These are phyloP conservation scores for Phyllosticta citrichinensis DNA, from an alignment of 2,329 filamentous ascomycete genomes.

Conservation along the genomic window DNA sequence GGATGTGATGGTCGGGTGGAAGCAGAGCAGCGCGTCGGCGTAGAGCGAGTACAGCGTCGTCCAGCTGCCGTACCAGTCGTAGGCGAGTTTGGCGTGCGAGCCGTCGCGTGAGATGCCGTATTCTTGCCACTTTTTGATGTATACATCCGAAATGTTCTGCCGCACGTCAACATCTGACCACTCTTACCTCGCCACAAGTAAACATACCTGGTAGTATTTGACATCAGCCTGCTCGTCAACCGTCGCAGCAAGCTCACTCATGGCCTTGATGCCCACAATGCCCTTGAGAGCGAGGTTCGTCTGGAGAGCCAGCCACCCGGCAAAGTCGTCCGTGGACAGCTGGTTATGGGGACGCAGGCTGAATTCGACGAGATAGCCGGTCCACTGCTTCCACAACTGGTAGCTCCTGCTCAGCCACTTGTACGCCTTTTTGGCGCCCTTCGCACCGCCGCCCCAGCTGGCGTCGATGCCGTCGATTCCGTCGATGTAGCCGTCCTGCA, in stretches of 20 bases:
- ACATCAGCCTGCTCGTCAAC: constrained; percentile 49
- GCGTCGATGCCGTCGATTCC: constrained; percentile 51
- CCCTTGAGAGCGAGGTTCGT: constrained; percentile 78
- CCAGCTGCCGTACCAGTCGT: constrained; percentile 73
- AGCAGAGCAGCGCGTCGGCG: constrained; percentile 69
- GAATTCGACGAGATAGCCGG: constrained; percentile 65
- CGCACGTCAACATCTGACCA: constrained; percentile 5
- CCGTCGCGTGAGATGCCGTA: constrained; percentile 60
- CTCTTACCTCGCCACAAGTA: neutral
- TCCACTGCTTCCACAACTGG: constrained; percentile 66
- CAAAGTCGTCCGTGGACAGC: constrained; percentile 76
- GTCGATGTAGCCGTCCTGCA: constrained; percentile 39
- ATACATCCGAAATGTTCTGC: constrained; percentile 50
- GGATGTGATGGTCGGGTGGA: constrained; percentile 50
- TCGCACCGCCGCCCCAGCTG: constrained; percentile 46
- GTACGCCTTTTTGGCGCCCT: constrained; percentile 47
- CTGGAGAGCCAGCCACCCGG: constrained; percentile 66
- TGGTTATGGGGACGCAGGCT: constrained; percentile 66
- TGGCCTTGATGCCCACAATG: constrained; percentile 71
- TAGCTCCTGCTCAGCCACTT: constrained; percentile 63
- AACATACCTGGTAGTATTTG: constrained; percentile 44
- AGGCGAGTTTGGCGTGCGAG: constrained; percentile 66
- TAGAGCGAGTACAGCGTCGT: constrained; percentile 81
- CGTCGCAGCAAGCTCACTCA: constrained; percentile 58
- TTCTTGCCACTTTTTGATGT: constrained; percentile 63